Evolutionary conservation across 2,329 filamentous ascomycete genomes (phyloP).

Genomic region (Aspergillus phoenicis): DNA sequence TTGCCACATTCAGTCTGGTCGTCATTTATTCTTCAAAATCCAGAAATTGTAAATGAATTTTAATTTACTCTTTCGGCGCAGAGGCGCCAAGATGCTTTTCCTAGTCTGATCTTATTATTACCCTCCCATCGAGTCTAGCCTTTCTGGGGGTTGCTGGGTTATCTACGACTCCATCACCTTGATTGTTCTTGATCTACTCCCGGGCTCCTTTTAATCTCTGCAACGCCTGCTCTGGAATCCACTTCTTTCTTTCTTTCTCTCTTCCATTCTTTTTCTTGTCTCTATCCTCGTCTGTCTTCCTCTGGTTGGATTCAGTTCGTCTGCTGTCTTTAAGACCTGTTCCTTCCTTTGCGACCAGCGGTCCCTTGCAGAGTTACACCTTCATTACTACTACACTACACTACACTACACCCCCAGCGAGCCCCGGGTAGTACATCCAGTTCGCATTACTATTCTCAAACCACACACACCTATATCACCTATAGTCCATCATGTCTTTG

Average conservation of each 20-base stretch:
- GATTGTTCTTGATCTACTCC: conserved; percentile 23
- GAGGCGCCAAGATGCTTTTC: background rate
- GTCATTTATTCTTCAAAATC: conserved; percentile 2
- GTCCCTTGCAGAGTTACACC: conserved; percentile 13
- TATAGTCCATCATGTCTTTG: conserved; percentile 34
- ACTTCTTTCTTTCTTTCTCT: conserved; percentile 19
- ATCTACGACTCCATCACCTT: conserved; percentile 7
- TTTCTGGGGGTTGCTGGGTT: background rate
- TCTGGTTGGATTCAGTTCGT: conserved; percentile 19
- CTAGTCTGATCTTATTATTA: background rate
- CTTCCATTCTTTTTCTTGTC: conserved; percentile 14
- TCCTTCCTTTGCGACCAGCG: conserved; percentile 13
- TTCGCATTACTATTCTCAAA: background rate
- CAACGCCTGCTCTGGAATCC: conserved; percentile 16
- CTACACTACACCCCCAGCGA: conserved; percentile 5
- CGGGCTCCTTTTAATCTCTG: conserved; percentile 26
- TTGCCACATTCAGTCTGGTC: conserved; percentile 21
- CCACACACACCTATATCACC: background rate
- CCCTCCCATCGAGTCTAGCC: background rate
- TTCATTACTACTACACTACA: conserved; percentile 3
- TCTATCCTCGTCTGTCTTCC: conserved; percentile 20
- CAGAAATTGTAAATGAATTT: background rate
- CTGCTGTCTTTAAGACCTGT: conserved; percentile 7
- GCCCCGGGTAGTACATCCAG: background rate
- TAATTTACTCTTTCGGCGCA: background rate